Base-by-base conservation (phyloP, 73 alveolate genomes). In the Stentor roeselii region DNA sequence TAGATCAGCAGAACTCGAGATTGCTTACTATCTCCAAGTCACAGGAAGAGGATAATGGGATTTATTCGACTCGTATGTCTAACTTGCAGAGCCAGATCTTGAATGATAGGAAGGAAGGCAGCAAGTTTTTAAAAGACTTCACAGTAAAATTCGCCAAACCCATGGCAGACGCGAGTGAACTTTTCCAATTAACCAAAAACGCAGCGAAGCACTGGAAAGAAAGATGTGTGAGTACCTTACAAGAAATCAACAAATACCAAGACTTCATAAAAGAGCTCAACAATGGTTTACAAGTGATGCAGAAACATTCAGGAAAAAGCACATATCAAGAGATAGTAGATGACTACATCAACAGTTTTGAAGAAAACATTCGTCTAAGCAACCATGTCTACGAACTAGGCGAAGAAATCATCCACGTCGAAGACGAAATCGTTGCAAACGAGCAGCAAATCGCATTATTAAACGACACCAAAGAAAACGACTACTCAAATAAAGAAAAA, bases 131-230 rank as follows among this genome's bases (percentile, higher is more conserved):
- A 21, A 67, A 67, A 34, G 80, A 32, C 11, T 21, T 67, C 34
- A 67, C 80, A 11, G 80, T 67, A 34, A 67, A 67, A 11, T 67
- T 67, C 41, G 80, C 80, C 11, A 32, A 67, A 67, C 80, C 80
- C 0, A 67, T 32, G 34, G 80, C 37, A 27, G 37, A 67, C 34
- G 80, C 80, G 15, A 27, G 42, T 21, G 80, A 67, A 40, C 80
- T 67, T 2, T 67, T 67, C 2, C 80, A 67, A 34, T 40, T 67
- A n/a, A 21, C 80, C 15, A 67, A 67, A 34, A 67, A 67, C 37
- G 27, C n/a, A 34, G 80, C 80, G 1, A 67, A 67, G 37, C 27
- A 21, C 41, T 67, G 80, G 37, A 67, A 67, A 67, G 42, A 67
- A n/a, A 21, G 42, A 0, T 67, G 80, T 40, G 14, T 67, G 0